Evolutionary conservation across 2,329 filamentous ascomycete species (phyloP), one percentile per base, ranked within the genome.

Genomic region (Penicillium sp.): DNA sequence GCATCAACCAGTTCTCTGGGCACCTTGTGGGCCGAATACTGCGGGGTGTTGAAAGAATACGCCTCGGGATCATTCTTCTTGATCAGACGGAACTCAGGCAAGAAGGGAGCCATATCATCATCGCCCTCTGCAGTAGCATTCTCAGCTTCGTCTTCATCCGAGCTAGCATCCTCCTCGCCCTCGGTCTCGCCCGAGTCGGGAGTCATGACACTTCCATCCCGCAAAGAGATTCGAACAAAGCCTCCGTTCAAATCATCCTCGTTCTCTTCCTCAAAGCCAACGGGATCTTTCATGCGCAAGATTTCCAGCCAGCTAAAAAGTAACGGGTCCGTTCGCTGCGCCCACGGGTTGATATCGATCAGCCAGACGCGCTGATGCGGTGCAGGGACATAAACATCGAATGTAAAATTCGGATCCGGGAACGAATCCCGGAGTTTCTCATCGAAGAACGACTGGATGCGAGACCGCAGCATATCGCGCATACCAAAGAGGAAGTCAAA

Each of bases 331-430:
- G 93, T 98, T 50, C 88, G 77, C 34, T 82, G 80, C 1, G 91
- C 91, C 88, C 91, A 98, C 0, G 93, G 89, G 62, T 97, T 97
- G 62, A 98, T 86, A 64, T 98, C 93, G 40, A 98, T 85, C 9
- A 98, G 74, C 73, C 89, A 86, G 2, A 94, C 87, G 39, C 81
- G 78, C 40, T 87, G 81, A 45, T 94, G 79, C 1, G 85, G 68
- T 61, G 79, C 74, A 60, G 91, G 90, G 1, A 98, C 79, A 63
- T 98, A 97, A 35, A 96, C 85, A 64, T 98, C 93, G 61, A 98
- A 95, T 0, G 82, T 80, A 59, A 95, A 97, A 66, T 81, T 85
- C 3, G 80, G 77, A 52, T 97, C 91, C 0, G 87, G 86, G 60
- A 97, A 97, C 0, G 82, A 86, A 55, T 85, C 77, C 49, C 85